Base-by-base conservation (phyloP, 2,329 filamentous ascomycete species). In the Colletotrichum siamense region DNA sequence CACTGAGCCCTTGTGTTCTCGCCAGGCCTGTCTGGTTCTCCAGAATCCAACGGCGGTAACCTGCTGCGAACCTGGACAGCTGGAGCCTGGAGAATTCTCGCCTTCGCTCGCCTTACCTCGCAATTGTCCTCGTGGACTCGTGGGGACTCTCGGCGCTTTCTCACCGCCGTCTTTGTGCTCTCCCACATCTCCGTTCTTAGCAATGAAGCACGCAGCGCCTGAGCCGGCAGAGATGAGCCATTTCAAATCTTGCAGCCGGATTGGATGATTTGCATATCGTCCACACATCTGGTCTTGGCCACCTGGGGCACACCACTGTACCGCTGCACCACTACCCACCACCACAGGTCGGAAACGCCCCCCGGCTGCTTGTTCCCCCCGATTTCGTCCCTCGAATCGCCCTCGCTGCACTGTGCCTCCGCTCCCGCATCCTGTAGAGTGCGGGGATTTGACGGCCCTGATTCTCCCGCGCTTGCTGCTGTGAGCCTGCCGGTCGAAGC, bases 381-480 rank as follows among this genome's bases (percentile, higher is more conserved):
- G 34, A 52, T 67, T 77, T 61, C 26, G 66, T 52, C 57, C 63
- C 36, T 69, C 70, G 28, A 73, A 76, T 69, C 57, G 59, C 68
- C 34, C 22, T 22, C 52, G 24, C 66, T 75, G 71, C 71, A 71
- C 61, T 75, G 71, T 71, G 71, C 75, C 75, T 77, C 75, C 66
- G 67, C 72, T 77, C 75, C 75, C 66, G 75, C 72, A 44, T 75
- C 61, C 66, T 75, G 30, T 65, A 65, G 65, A 76, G 61, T 77
- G 75, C 71, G 75, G 75, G 71, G 75, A 75, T 77, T 75, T 59
- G 75, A 68, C 75, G 75, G 72, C 72, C 72, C 75, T 77, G 75
- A 68, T 77, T 71, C 52, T 71, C 72, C 75, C 66, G 75, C 71
- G 39, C n/a, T 71, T 69, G 64, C 59, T 69, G 36, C 70, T 52